These are phyloP conservation scores for Arabidopsis hybrid DNA, from an alignment of 441 rosid genomes.

Conservation along the genomic window DNA sequence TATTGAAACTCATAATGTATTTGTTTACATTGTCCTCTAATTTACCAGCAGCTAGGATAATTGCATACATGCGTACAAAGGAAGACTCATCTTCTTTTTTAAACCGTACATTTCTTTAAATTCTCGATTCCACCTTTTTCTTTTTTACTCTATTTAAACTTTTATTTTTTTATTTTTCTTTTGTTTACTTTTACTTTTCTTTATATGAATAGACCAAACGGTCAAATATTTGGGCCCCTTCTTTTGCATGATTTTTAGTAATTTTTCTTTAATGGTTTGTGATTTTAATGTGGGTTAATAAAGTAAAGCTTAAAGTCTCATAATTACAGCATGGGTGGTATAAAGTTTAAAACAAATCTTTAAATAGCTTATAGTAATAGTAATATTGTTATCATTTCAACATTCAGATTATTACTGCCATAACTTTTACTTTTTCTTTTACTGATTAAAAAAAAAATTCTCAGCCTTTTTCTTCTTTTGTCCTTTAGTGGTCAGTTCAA, in stretches of 20 bases:
- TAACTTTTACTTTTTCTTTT: conserved; percentile 37
- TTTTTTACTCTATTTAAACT: conserved; percentile 22
- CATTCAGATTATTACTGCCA: conserved; percentile 47
- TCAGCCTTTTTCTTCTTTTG: conserved; percentile 35
- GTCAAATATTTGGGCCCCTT: conserved; percentile 52
- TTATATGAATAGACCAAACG: conserved; percentile 44
- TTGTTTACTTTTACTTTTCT: conserved; percentile 43
- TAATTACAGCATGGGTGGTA: conserved; percentile 47
- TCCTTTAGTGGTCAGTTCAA: conserved; percentile 39
- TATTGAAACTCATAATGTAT: conserved; percentile 28
- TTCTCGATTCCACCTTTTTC: conserved; percentile 30
- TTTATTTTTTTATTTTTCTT: conserved; percentile 7
- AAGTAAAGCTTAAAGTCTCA: conserved; percentile 47
- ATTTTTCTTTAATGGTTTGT: conserved; percentile 15
- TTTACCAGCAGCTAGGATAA: conserved; percentile 42
- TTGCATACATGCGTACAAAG: conserved; percentile 52
- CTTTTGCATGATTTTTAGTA: conserved; percentile 44
- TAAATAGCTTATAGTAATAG: background rate
- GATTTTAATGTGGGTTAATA: conserved; percentile 42
- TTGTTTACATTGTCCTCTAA: conserved; percentile 23
- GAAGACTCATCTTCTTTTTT: conserved; percentile 45
- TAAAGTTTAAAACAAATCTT: conserved; percentile 28
- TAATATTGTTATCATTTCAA: conserved; percentile 37
- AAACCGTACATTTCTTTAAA: conserved; percentile 27
- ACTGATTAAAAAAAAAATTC: background rate